A percentile compares a stretch with the other conserved stretches of the same genome.
These are phyloP conservation scores for Firmiana major DNA, from an alignment of 345 rosid species.

Conservation along the genomic window DNA sequence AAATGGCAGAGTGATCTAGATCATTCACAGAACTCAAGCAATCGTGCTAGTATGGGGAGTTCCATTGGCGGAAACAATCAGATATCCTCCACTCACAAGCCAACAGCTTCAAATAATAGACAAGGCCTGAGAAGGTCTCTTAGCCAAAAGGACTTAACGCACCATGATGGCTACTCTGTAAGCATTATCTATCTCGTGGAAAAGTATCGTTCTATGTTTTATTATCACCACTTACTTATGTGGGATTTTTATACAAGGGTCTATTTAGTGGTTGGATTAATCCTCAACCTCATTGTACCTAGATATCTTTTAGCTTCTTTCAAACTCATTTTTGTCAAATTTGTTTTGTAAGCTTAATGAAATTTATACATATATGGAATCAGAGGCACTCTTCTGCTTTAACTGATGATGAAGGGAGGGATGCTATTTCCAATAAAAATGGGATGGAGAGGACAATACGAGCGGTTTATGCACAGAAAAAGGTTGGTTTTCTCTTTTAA, in stretches of 20 bases:
- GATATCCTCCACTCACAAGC: slow-evolving; percentile 32
- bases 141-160: slow-evolving; percentile 69
- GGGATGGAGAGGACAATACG: slow-evolving; percentile 60
- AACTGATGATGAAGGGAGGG: slow-evolving; percentile 86
- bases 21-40: slow-evolving; percentile 39
- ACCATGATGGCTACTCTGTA: slow-evolving; percentile 83
- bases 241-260: neutral
- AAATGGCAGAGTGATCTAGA: slow-evolving; percentile 71
- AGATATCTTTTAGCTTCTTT: slow-evolving; percentile 6
- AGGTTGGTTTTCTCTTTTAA: slow-evolving; percentile 44
- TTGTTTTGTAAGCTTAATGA: neutral
- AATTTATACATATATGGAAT: slow-evolving; percentile 4
- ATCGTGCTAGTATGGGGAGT: slow-evolving; percentile 34
- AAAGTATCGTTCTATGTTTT: neutral
- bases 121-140: slow-evolving; percentile 61
- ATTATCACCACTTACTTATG: neutral
- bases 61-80: slow-evolving; percentile 33
- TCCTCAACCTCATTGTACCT: neutral
- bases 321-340: neutral
- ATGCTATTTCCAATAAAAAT: slow-evolving; percentile 35
- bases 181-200: slow-evolving; percentile 29
- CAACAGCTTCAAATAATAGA: slow-evolving; percentile 38
- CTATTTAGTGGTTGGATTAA: slow-evolving; percentile 11
- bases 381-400: slow-evolving; percentile 89
- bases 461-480: slow-evolving; percentile 68